Percentiles rank a stretch among this genome's conserved stretches.
phyloP scores from a whole-genome alignment of 2,329 filamentous ascomycete species.

The Gnomoniopsis smithogilvyi region DNA sequence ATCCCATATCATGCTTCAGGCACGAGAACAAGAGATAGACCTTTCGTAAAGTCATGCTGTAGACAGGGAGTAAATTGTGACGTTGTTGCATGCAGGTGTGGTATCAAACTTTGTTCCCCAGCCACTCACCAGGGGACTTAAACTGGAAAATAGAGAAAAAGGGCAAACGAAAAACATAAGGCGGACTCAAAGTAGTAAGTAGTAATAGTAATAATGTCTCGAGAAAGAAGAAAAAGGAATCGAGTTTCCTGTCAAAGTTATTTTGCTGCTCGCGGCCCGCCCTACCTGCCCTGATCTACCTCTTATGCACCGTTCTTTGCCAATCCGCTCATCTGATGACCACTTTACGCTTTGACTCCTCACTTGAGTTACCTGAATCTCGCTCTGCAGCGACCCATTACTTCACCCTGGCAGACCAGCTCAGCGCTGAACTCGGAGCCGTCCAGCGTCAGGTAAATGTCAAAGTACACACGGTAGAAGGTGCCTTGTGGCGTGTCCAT shows the following conservation, averaged over 20 bases:
- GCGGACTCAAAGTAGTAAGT: constrained; percentile 2
- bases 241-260: not conserved
- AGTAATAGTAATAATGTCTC: not conserved
- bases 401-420: constrained; percentile 97
- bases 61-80: no score
- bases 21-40: no score
- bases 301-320: not conserved
- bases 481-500: constrained; percentile 99
- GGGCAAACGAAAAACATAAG: constrained; percentile 3
- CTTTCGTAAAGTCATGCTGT: no score
- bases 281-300: not conserved
- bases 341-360: constrained; percentile 19
- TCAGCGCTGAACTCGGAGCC: constrained; percentile 98
- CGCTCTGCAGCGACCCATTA: constrained; percentile 95
- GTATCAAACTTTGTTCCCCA: not conserved
- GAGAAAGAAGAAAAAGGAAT: not conserved
- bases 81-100: no score
- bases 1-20: no score
- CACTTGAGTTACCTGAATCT: constrained; percentile 62
- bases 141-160: constrained; percentile 17
- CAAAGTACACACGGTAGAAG: constrained; percentile 81
- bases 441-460: constrained; percentile 88
- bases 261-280: not conserved
- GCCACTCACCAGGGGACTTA: no score
- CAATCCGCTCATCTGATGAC: constrained; percentile 2